Percentiles rank a stretch among this genome's conserved stretches.
phyloP scores from a whole-genome alignment of 768 basidiomycete species.

The Termitomyces bulborhizus region DNA sequence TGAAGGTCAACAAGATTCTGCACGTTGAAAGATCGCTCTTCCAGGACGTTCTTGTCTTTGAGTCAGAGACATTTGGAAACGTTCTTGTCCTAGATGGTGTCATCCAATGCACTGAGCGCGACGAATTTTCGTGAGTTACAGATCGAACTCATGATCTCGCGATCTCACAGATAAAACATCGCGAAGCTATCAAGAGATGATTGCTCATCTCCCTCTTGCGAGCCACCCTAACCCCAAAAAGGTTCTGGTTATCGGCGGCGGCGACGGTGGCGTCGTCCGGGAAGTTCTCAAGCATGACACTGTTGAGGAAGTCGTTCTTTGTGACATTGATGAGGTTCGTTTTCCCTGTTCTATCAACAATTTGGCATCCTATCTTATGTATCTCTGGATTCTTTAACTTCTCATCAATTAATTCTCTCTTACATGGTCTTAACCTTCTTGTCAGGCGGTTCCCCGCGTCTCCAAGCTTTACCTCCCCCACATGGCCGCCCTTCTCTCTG shows the following conservation, averaged over 20 bases:
- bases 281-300: constrained; percentile 93
- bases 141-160: neutral
- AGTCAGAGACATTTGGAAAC: constrained; percentile 95
- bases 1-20: constrained; percentile 93
- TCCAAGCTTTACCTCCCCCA: constrained; percentile 91
- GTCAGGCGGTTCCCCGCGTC: constrained; percentile 87
- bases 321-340: constrained; percentile 92
- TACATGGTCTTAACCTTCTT: neutral
- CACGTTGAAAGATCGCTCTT: constrained; percentile 90
- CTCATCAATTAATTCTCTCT: neutral
- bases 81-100: constrained; percentile 93
- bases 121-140: constrained; percentile 88
- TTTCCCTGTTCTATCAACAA: neutral
- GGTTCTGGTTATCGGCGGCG: constrained; percentile 96
- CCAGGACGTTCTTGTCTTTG: constrained; percentile 97
- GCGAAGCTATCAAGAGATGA: constrained; percentile 97
- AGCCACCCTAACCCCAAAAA: constrained; percentile 95
- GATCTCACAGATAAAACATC: neutral
- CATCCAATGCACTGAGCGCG: constrained; percentile 95
- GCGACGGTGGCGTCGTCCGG: constrained; percentile 96
- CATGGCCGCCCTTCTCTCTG: constrained; percentile 80
- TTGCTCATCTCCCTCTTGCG: constrained; percentile 92
- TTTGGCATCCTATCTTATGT: neutral
- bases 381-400: neutral
- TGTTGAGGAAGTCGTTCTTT: constrained; percentile 89